Evolutionary conservation across 1,284 basidiomycete species (phyloP).

Genomic region (Caloboletus inedulis): DNA sequence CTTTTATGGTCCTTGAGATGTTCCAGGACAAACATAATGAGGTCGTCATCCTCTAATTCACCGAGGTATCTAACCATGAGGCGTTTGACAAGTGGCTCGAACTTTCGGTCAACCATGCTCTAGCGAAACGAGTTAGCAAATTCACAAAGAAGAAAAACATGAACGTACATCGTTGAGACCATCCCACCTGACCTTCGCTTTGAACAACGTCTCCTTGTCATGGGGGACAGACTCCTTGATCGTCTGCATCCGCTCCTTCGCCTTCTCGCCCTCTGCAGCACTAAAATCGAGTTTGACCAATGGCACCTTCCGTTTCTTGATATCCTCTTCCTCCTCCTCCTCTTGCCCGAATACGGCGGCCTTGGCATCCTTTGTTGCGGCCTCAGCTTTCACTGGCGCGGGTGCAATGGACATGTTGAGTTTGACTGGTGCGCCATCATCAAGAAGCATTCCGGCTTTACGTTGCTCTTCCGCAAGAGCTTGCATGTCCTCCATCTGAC

Average conservation of each 20-base stretch:
- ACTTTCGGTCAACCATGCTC: conserved; percentile 75
- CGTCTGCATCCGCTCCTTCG: conserved; percentile 72
- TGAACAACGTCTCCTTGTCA: conserved; percentile 74
- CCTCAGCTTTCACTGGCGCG: conserved; percentile 46
- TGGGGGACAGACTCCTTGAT: conserved; percentile 68
- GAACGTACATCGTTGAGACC: conserved; percentile 74
- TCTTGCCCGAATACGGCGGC: conserved; percentile 66
- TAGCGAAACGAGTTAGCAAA: conserved; percentile 30
- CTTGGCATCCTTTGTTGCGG: conserved; percentile 46
- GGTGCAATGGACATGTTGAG: conserved; percentile 69
- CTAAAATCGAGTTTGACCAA: conserved; percentile 85
- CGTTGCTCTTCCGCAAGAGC: conserved; percentile 83
- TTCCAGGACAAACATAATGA: conserved; percentile 87
- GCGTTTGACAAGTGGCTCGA: conserved; percentile 74
- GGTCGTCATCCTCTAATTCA: conserved; percentile 83
- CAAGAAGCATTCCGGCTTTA: conserved; percentile 83
- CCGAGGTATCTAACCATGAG: conserved; percentile 83
- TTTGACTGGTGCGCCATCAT: conserved; percentile 85
- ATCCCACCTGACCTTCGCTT: conserved; percentile 81
- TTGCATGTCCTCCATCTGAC: conserved; percentile 90
- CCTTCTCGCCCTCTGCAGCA: conserved; percentile 73
- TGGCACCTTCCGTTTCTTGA: conserved; percentile 74
- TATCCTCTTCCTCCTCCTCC: conserved; percentile 82
- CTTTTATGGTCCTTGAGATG: conserved; percentile 83
- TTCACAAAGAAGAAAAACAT: conserved; percentile 23